These are phyloP conservation scores for Xylaria multiplex DNA, from an alignment of 2,329 filamentous ascomycete species.

Conservation along the genomic window DNA sequence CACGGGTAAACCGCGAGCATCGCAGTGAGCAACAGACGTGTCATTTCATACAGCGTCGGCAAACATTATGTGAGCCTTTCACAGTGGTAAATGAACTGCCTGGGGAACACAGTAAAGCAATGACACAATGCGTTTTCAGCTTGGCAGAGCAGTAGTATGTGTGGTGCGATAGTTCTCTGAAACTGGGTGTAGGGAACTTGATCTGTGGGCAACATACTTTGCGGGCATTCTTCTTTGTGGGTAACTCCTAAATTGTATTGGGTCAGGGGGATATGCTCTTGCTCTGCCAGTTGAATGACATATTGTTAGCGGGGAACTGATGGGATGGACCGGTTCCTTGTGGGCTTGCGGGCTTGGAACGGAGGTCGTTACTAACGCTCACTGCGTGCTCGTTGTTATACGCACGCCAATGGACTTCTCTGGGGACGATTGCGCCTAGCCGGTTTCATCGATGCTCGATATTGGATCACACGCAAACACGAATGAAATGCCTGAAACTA, in stretches of 20 bases:
- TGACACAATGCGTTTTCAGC: conserved; percentile 24
- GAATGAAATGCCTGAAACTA: conserved; percentile 67
- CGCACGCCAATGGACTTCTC: conserved; percentile 42
- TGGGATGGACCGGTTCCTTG: conserved; percentile 13
- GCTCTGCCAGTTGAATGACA: conserved; percentile 35
- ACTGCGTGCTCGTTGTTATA: conserved; percentile 71
- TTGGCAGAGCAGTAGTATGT: conserved; percentile 35
- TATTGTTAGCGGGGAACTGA: conserved; percentile 20
- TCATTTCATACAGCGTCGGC: conserved; percentile 10
- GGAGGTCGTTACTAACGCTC: conserved; percentile 56
- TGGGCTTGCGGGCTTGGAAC: conserved; percentile 27
- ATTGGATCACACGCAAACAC: conserved; percentile 44
- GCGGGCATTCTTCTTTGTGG: neutral
- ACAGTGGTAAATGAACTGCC: conserved; percentile 17
- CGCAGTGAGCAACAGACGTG: conserved; percentile 60
- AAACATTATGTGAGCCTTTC: conserved; percentile 1
- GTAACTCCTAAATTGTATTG: conserved; percentile 7
- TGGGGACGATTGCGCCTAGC: conserved; percentile 37
- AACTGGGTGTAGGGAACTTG: conserved; percentile 7
- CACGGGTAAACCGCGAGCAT: conserved; percentile 57
- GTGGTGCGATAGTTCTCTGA: neutral
- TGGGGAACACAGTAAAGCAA: conserved; percentile 10
- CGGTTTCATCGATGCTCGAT: conserved; percentile 43
- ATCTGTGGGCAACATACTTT: conserved; percentile 12
- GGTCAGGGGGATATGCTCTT: conserved; percentile 26